These are phyloP conservation scores for Picea mariana DNA, from an alignment of 83 land plant genomes.

Conservation along the genomic window DNA sequence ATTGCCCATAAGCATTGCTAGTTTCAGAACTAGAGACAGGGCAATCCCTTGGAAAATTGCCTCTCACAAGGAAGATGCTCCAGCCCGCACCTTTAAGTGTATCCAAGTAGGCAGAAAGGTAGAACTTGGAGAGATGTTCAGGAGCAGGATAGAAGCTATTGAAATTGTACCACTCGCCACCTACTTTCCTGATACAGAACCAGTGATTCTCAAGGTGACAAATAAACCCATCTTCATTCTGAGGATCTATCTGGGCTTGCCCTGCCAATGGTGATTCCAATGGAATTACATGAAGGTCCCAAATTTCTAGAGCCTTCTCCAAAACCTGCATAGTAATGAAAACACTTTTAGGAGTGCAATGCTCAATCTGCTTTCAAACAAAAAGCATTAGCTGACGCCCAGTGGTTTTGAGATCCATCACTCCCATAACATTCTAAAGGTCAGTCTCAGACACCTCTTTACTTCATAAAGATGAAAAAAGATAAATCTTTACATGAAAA, in stretches of 20 bases:
- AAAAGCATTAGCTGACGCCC: too few relatives aligned
- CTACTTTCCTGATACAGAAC: conserved; percentile 90
- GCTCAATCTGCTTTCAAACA: too few relatives aligned
- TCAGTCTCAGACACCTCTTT: too few relatives aligned
- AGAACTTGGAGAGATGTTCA: conserved; percentile 87
- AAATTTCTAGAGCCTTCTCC: conserved; percentile 81
- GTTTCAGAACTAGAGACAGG: conserved; percentile 50
- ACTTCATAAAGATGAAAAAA: too few relatives aligned
- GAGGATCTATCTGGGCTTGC: conserved; percentile 72
- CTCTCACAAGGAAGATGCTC: conserved; percentile 94
- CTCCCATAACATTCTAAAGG: too few relatives aligned
- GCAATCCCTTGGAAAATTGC: conserved; percentile 73
- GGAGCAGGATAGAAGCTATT: conserved; percentile 94
- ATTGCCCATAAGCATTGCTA: conserved; percentile 81
- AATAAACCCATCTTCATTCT: conserved; percentile 81
- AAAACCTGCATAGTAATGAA: too few relatives aligned
- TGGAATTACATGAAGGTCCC: conserved; percentile 88
- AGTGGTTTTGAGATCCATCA: too few relatives aligned
- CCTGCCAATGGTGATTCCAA: conserved; percentile 71
- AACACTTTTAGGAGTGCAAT: too few relatives aligned
- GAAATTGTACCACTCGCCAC: conserved; percentile 93
- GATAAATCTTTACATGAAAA: too few relatives aligned
- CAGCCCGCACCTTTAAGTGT: conserved; percentile 74
- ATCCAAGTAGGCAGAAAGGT: conserved; percentile 89
- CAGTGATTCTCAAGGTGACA: conserved; percentile 90